Evolutionary conservation across 2,329 filamentous ascomycete genomes (phyloP), one percentile per base, ranked within the genome.

Genomic region (Triangularia setosa): DNA sequence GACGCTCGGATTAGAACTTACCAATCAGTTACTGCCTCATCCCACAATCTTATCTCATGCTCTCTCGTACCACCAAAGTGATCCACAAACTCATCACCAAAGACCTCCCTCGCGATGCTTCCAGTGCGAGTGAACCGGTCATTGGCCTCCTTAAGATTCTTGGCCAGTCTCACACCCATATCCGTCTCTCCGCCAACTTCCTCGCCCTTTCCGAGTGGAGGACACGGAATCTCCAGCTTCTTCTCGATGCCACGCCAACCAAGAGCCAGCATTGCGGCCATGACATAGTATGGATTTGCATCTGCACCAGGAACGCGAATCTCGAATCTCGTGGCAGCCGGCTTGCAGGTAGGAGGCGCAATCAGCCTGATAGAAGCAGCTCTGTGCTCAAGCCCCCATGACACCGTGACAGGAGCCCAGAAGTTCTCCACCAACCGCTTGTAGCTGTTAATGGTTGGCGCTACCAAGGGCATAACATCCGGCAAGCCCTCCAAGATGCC

Each of bases 381-480:
- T 66, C 95, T 91, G 76, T 99, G 94, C 78, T 98, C 95, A 4
- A 97, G 80, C 0, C 95, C 95, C 95, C 95, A 99, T 0, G 92
- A 97, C 0, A 98, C 95, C 0, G 94, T 97, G 5, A 99, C 95
- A 0, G 95, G 95, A 0, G 95, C 95, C 95, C 95, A 99, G 79
- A 97, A 98, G 79, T 98, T 98, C 81, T 99, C 95, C 2, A 99
- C 95, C 0, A 99, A 84, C 3, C 95, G 89, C 80, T 99, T 99
- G 83, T 99, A 99, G 67, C 92, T 96, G 83, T 99, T 99, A 73
- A 99, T 86, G 0, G 92, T 99, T 0, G 95, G 95, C 0, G 94
- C 95, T 12, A 99, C 83, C 64, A 98, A 82, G 0, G 95, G 95
- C 95, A 99, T 99, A 70, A 98, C 87, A 73, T 97, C 92, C 1